phyloP scores from a whole-genome alignment of 257 asterid species.

The Solanum arcanum region DNA sequence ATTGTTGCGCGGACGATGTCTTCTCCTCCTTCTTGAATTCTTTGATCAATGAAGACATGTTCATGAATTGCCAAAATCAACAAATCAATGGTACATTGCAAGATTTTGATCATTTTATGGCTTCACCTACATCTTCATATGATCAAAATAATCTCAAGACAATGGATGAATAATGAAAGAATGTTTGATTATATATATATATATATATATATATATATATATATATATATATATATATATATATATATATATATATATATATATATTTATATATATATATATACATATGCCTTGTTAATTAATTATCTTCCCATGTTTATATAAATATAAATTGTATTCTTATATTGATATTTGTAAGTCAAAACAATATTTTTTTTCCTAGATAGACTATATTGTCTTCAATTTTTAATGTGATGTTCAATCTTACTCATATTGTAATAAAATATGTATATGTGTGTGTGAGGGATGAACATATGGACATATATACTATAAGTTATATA shows the following conservation, averaged over 20 bases:
- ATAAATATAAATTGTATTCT: neutral
- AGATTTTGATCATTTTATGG: neutral
- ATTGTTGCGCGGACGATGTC: conserved; percentile 28
- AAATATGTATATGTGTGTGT: neutral
- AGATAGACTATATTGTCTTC: neutral
- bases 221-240: neutral
- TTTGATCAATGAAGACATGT: conserved; percentile 48
- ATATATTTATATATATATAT: too few species aligned
- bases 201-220: neutral
- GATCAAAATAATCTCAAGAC: neutral
- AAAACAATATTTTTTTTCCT: neutral
- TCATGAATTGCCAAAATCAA: conserved; percentile 7
- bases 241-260: neutral
- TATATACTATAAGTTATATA: neutral
- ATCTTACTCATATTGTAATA: neutral
- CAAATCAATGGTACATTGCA: neutral
- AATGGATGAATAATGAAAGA: neutral
- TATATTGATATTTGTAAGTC: neutral
- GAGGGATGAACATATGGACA: neutral
- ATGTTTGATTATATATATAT: neutral
- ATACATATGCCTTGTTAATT: neutral
- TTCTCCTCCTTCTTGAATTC: conserved; percentile 56
- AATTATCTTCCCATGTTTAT: neutral
- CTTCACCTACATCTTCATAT: neutral
- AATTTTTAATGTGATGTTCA: neutral